Evolutionary conservation across 768 basidiomycete genomes (phyloP), one percentile per base, ranked within the genome.

Genomic region (Serendipita sp.): DNA sequence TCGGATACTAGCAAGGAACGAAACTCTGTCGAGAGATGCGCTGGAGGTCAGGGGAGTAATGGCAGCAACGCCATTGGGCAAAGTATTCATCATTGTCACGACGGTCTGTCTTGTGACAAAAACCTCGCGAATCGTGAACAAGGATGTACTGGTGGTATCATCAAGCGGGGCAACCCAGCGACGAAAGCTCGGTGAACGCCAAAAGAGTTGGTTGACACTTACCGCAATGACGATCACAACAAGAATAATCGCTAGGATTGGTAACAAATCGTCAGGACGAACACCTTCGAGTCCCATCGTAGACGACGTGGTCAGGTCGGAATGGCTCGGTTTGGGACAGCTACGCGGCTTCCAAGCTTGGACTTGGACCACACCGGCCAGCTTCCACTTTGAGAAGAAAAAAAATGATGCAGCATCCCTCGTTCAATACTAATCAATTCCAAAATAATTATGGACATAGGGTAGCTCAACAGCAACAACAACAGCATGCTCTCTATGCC

Each of bases 261-360:
- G 55, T n/a, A 60, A 29, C 34, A 60, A n/a, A 60, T 60, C 55
- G 10, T 60, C 55, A n/a, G 55, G 55, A 27, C 55, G 55, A 37
- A 60, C 55, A 60, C 33, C 55, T 10, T 29, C 16, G 55, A 60
- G 55, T n/a, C 55, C 36, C 55, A 60, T 60, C 27, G 55, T 60
- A n/a, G 8, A 40, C 40, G 40, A 40, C 40, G 40, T 50, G n/a
- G 48, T 50, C n/a, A 50, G 48, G 48, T 31, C 48, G 48, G 13
- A 50, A 23, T 23, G 23, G 23, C 23, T 23, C 23, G 23, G 23
- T 23, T 23, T 23, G 23, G 23, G 23, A 23, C 23, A 23, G 23
- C 23, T 23, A 23, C 23, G 23, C 23, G 23, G 23, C 23, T 50
- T 50, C 18, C 29, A 50, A n/a, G n/a, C 48, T 50, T 60, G 55